Conservation (phyloP, 331 rosid species). For the Malus hybrid region DNA sequence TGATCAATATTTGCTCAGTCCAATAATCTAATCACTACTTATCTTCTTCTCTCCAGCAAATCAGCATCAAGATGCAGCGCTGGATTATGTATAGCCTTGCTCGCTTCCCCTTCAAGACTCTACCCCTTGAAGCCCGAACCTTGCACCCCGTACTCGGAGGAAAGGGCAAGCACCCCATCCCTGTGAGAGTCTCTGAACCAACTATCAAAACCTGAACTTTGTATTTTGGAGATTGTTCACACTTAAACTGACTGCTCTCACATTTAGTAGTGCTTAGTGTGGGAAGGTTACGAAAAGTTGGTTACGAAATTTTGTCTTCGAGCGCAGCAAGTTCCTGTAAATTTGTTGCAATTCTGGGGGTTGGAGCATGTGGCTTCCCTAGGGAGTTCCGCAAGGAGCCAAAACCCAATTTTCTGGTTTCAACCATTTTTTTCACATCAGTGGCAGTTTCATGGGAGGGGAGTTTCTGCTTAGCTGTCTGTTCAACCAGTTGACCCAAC, state of each 20-base stretch:
- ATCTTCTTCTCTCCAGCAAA: slow-evolving; percentile 30
- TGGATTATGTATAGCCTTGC: slow-evolving; percentile 34
- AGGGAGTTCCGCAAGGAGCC: slow-evolving; percentile 16
- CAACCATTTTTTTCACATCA: not conserved
- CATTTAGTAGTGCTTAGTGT: not conserved
- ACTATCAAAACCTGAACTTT: not conserved
- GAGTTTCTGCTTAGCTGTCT: slow-evolving; percentile 11
- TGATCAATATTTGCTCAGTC: not conserved
- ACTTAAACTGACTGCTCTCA: not conserved
- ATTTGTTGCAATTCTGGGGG: not conserved
- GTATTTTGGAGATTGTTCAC: not conserved
- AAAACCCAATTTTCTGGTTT: not conserved
- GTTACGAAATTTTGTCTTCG: slow-evolving; percentile 12
- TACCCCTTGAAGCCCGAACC: slow-evolving; percentile 6
- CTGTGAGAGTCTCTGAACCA: not conserved
- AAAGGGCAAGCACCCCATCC: slow-evolving; percentile 23
- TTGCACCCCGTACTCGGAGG: slow-evolving; percentile 6
- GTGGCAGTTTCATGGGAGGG: slow-evolving; percentile 1
- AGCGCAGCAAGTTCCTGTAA: not conserved
- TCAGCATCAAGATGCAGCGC: slow-evolving; percentile 22
- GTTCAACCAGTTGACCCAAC: not conserved
- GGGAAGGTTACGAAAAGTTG: slow-evolving; percentile 9
- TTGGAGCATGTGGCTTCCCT: not conserved
- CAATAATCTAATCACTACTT: not conserved
- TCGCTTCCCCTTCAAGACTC: slow-evolving; percentile 25